A percentile compares a stretch with the other conserved stretches of the same genome.
Evolutionary conservation across 805 yeast species (phyloP).

Genomic region (Candida ficus): DNA sequence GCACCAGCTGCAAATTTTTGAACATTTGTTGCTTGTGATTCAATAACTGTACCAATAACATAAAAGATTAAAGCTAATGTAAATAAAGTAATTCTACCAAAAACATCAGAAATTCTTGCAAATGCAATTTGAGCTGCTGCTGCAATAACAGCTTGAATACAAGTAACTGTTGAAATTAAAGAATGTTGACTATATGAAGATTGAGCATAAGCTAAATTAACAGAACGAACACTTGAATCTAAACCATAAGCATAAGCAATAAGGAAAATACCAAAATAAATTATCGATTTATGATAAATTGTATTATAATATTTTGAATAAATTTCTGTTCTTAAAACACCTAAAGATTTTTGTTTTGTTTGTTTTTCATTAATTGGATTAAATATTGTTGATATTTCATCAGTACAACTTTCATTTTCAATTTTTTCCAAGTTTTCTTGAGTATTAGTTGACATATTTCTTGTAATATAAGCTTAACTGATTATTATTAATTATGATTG

Average conservation of each 20-base stretch:
- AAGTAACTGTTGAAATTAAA: conserved; percentile 44
- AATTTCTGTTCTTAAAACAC: conserved; percentile 53
- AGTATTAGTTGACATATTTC: no score
- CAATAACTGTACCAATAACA: conserved; percentile 50
- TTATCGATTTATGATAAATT: conserved; percentile 30
- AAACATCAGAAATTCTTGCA: conserved; percentile 51
- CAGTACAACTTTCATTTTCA: no score
- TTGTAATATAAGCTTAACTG: no score
- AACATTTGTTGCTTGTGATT: conserved; percentile 49
- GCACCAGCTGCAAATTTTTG: conserved; percentile 54
- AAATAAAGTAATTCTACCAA: conserved; percentile 48
- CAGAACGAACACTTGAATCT: conserved; percentile 42
- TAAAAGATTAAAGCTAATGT: conserved; percentile 44
- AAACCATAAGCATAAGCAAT: conserved; percentile 57
- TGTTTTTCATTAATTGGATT: background rate
- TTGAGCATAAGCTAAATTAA: conserved; percentile 37
- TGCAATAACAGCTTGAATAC: conserved; percentile 46
- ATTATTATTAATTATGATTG: no score
- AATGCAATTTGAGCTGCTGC: conserved; percentile 54
- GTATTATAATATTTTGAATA: conserved; percentile 43
- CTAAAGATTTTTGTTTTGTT: conserved; percentile 23
- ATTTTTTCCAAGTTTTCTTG: no score
- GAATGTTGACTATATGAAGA: conserved; percentile 45
- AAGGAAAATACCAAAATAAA: conserved; percentile 46
- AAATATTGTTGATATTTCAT: no score